Evolutionary conservation across 2,329 filamentous ascomycete species (phyloP), one percentile per base, ranked within the genome.

Genomic region (Hypoxylon sp.): DNA sequence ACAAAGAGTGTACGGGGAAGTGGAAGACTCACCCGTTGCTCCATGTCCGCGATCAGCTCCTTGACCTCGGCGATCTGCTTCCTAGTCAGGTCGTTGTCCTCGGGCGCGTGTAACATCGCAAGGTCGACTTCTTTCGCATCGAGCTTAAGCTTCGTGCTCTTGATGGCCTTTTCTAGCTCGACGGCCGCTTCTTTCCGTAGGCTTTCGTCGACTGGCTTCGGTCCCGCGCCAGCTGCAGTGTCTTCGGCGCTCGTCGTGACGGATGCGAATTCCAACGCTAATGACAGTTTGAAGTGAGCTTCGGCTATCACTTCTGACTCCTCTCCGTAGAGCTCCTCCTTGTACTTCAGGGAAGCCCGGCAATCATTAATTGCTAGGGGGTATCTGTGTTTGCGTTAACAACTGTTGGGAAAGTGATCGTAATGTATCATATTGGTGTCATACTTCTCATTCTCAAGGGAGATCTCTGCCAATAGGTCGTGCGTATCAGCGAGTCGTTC

Each of bases 211-310:
- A 94, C 84, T 67, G 81, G 84, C 81, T 81, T 87, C 72, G 64
- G 74, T 57, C 60, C 80, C 65, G 68, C 80, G 2, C 83, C 82
- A 21, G 76, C 79, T 58, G 84, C 81, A 48, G 87, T 85, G 14
- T 86, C 86, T 11, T 84, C 80, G 1, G 87, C 84, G 17, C 84
- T 85, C 5, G 84, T 85, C 4, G 90, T 92, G 49, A 96, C 89
- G 0, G 93, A 96, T 3, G 93, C 93, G 74, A 98, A 98, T 77
- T 99, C 96, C 28, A 99, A 87, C 0, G 96, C 96, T 14, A 99
- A 87, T 0, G 95, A 97, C 25, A 99, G 90, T 81, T 98, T 98
- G 84, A 92, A 99, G 82, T 99, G 94, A 14, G 93, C 95, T 82
- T 99, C 96, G 45, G 96, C 95, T 62, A 98, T 87, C 56, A 97